These are phyloP conservation scores for Dimocarpus longan DNA, from an alignment of 345 rosid species.

Conservation along the genomic window DNA sequence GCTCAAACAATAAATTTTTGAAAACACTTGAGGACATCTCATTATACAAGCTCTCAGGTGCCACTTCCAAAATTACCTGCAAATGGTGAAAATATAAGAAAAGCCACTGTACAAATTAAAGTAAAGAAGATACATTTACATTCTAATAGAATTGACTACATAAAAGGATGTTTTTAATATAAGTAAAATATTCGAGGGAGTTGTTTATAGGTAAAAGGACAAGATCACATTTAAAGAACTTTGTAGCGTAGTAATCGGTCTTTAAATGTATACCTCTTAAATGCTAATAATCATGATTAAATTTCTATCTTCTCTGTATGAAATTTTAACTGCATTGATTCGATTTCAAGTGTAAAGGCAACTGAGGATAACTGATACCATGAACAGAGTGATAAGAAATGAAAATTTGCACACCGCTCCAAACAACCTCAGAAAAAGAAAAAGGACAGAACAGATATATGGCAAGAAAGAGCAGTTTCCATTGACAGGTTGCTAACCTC, in stretches of 20 bases:
- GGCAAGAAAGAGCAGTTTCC: background rate
- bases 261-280: background rate
- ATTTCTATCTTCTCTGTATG: background rate
- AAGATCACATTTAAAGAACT: background rate
- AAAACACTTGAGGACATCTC: conserved; percentile 71
- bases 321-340: no score
- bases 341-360: background rate
- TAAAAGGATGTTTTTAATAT: no score
- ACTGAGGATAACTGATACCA: background rate
- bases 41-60: conserved; percentile 74
- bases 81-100: conserved; percentile 13
- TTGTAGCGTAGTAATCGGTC: background rate
- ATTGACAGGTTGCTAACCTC: conserved; percentile 50
- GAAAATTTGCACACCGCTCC: no score
- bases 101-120: background rate
- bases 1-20: conserved; percentile 65
- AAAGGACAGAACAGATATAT: background rate
- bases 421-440: background rate
- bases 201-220: background rate
- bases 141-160: no score
- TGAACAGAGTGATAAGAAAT: background rate
- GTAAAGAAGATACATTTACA: no score
- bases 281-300: background rate
- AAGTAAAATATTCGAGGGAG: no score
- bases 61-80: conserved; percentile 91